phyloP scores from a whole-genome alignment of 2,329 filamentous ascomycete genomes.

The Myotisia sp. region DNA sequence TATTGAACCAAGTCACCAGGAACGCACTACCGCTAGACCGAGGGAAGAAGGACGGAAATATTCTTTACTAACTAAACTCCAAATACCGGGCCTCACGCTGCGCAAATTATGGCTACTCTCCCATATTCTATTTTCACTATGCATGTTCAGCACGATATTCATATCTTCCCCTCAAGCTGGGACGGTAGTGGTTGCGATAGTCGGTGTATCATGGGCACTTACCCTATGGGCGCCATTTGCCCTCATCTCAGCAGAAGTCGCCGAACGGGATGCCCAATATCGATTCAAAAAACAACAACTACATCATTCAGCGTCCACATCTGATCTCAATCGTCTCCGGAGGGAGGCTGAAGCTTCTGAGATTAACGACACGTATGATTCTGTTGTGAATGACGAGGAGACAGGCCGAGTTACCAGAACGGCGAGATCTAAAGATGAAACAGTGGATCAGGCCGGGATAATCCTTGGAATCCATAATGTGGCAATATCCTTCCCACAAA shows the following conservation, averaged over 20 bases:
- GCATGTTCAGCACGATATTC: constrained; percentile 73
- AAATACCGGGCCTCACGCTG: constrained; percentile 72
- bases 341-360: constrained; percentile 16
- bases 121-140: constrained; percentile 65
- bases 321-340: constrained; percentile 1
- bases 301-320: background rate
- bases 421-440: constrained; percentile 36
- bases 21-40: constrained; percentile 5
- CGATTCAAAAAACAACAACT: constrained; percentile 32
- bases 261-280: constrained; percentile 58
- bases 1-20: constrained; percentile 11
- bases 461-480: constrained; percentile 95
- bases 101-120: constrained; percentile 76
- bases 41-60: constrained; percentile 12
- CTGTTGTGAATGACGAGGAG: constrained; percentile 17
- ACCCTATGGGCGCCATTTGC: constrained; percentile 92
- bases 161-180: constrained; percentile 57
- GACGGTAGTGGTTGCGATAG: constrained; percentile 61
- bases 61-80: constrained; percentile 45
- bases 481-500: constrained; percentile 79
- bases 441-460: constrained; percentile 67
- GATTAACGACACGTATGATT: no score
- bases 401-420: constrained; percentile 18
- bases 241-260: constrained; percentile 85
- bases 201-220: constrained; percentile 84